These are phyloP conservation scores for Moniliophthora roreri DNA, from an alignment of 1,284 basidiomycete species.

Conservation along the genomic window DNA sequence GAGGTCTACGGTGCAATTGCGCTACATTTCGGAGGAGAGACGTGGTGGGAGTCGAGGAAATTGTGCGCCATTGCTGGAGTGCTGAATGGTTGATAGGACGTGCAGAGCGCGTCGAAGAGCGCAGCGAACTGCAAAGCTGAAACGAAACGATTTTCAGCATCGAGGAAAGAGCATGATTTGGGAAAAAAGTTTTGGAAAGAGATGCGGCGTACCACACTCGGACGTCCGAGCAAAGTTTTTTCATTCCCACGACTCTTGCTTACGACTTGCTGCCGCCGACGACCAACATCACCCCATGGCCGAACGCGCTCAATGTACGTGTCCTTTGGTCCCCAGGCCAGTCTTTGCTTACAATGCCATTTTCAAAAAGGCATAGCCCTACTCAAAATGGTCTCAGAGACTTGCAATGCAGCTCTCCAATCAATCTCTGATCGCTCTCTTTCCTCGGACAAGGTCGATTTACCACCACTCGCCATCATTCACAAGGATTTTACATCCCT, in stretches of 20 bases:
- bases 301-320: slow-evolving; percentile 36
- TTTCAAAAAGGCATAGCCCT: slow-evolving; percentile 5
- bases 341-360: slow-evolving; percentile 2
- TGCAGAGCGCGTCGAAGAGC: slow-evolving; percentile 11
- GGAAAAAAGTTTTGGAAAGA: background rate
- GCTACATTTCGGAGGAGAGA: slow-evolving; percentile 7
- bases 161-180: slow-evolving; percentile 1
- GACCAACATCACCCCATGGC: slow-evolving; percentile 25
- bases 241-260: background rate
- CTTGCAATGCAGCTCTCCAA: slow-evolving; percentile 44
- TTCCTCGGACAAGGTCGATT: slow-evolving; percentile 20
- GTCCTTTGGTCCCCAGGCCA: background rate
- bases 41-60: slow-evolving; percentile 13
- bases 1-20: slow-evolving; percentile 7
- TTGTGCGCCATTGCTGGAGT: slow-evolving; percentile 5
- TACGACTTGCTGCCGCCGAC: background rate
- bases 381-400: slow-evolving; percentile 31
- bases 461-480: slow-evolving; percentile 37
- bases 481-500: slow-evolving; percentile 61
- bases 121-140: slow-evolving; percentile 14
- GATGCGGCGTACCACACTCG: slow-evolving; percentile 3
- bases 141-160: slow-evolving; percentile 7
- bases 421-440: slow-evolving; percentile 23
- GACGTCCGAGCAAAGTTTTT: background rate
- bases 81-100: slow-evolving; percentile 1